Evolutionary conservation across 371 early-diverging fungal genomes (phyloP).

Genomic region (Massospora cicadina): DNA sequence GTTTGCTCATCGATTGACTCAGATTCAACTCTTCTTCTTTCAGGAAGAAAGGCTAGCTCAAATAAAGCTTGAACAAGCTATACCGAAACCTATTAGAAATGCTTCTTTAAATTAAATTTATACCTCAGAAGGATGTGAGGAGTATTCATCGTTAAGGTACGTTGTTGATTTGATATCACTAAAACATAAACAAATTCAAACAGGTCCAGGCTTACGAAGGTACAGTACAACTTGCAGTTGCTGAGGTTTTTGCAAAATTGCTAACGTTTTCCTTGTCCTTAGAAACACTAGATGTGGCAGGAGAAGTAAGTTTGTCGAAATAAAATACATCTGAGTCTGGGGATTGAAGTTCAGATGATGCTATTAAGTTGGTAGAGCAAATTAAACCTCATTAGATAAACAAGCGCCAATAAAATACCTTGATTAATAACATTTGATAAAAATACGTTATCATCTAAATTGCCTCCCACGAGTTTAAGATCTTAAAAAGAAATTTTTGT

Average conservation of each 20-base stretch:
- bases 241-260: not conserved
- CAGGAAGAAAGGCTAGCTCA: not conserved
- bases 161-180: not conserved
- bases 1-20: not conserved
- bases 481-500: no score
- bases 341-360: no score
- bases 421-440: no score
- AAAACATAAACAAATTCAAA: not conserved
- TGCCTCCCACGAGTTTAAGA: no score
- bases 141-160: not conserved
- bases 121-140: not conserved
- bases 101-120: not conserved
- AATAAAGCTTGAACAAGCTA: not conserved
- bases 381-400: no score
- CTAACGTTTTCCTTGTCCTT: not conserved
- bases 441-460: no score
- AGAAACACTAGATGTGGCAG: not conserved
- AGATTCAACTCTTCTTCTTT: not conserved
- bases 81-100: not conserved
- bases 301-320: not conserved
- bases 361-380: no score
- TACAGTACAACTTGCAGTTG: not conserved
- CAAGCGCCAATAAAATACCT: no score
- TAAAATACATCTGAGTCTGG: not conserved
- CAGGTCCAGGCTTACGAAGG: not conserved